Evolutionary conservation across 192 early-diverging fungal genomes (phyloP).

Genomic region (Rhizoclosmatium globosum): DNA sequence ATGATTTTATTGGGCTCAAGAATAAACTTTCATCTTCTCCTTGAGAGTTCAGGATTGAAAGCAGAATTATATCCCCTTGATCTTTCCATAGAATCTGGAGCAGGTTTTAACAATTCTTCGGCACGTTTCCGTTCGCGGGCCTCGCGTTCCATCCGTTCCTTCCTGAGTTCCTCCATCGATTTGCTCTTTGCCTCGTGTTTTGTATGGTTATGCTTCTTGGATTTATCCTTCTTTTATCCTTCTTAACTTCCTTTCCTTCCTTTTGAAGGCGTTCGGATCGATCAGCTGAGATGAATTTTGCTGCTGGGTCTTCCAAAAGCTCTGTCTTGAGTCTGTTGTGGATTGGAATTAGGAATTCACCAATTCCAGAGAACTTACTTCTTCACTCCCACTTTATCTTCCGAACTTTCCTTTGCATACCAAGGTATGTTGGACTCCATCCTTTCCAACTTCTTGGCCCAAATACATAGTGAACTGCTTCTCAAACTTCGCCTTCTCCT

Average conservation of each 20-base stretch:
- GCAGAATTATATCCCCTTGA: slow-evolving; percentile 20
- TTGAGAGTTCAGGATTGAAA: slow-evolving; percentile 42
- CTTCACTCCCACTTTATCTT: background rate
- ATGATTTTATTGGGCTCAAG: background rate
- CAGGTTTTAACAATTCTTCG: slow-evolving; percentile 34
- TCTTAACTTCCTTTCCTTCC: background rate
- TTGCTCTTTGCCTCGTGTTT: slow-evolving; percentile 6
- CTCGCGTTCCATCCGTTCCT: slow-evolving; percentile 44
- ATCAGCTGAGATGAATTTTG: slow-evolving; percentile 15
- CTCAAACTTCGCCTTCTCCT: slow-evolving; percentile 62
- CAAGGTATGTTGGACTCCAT: slow-evolving; percentile 41
- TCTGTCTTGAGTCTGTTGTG: background rate
- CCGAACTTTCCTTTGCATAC: slow-evolving; percentile 34
- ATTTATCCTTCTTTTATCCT: background rate
- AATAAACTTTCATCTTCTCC: background rate
- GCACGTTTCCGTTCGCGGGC: slow-evolving; percentile 32
- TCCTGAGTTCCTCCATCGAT: slow-evolving; percentile 45
- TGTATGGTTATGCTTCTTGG: slow-evolving; percentile 9
- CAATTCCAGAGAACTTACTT: background rate
- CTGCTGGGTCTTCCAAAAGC: slow-evolving; percentile 4
- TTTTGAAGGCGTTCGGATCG: background rate
- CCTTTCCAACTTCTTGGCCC: slow-evolving; percentile 45
- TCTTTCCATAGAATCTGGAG: background rate
- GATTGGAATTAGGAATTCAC: background rate
- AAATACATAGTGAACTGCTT: slow-evolving; percentile 72